Percentiles rank a stretch among this genome's conserved stretches.
Evolutionary conservation across 176 grass and related monocot genomes (phyloP).

Genomic region (Elaeis guineensis): DNA sequence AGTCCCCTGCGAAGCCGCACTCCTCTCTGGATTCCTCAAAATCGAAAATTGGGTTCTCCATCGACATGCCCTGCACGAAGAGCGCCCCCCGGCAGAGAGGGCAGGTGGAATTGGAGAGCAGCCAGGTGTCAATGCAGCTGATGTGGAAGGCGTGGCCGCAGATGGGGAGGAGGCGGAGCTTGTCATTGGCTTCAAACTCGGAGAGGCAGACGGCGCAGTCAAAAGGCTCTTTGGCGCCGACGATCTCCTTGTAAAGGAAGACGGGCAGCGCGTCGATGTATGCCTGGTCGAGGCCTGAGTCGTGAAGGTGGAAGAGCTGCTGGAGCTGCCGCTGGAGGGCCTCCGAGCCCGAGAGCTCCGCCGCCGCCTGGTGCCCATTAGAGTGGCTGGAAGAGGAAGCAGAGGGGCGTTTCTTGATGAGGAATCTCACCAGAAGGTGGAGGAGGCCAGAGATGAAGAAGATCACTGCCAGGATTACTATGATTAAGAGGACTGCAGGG

Average conservation of each 20-base stretch:
- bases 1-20: constrained; percentile 16
- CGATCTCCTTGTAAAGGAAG: constrained; percentile 75
- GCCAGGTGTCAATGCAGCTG: constrained; percentile 80
- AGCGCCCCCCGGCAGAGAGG: constrained; percentile 74
- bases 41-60: constrained; percentile 42
- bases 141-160: constrained; percentile 94
- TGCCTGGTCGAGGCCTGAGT: constrained; percentile 76
- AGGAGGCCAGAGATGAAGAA: constrained; percentile 93
- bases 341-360: constrained; percentile 24
- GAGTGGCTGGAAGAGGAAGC: background rate
- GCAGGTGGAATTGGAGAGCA: constrained; percentile 92
- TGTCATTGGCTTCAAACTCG: constrained; percentile 63
- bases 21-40: constrained; percentile 52
- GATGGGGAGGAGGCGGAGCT: constrained; percentile 62
- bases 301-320: constrained; percentile 92
- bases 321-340: constrained; percentile 74
- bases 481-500: constrained; percentile 86
- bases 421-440: constrained; percentile 66
- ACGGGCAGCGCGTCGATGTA: constrained; percentile 88
- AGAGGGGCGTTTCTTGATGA: constrained; percentile 61
- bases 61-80: constrained; percentile 28
- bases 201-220: constrained; percentile 88
- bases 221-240: constrained; percentile 78
- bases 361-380: background rate
- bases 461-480: constrained; percentile 76